A percentile compares a stretch with the other conserved stretches of the same genome.
phyloP scores from a whole-genome alignment of 1,139 yeast species.

The Kodamaea suecica region DNA sequence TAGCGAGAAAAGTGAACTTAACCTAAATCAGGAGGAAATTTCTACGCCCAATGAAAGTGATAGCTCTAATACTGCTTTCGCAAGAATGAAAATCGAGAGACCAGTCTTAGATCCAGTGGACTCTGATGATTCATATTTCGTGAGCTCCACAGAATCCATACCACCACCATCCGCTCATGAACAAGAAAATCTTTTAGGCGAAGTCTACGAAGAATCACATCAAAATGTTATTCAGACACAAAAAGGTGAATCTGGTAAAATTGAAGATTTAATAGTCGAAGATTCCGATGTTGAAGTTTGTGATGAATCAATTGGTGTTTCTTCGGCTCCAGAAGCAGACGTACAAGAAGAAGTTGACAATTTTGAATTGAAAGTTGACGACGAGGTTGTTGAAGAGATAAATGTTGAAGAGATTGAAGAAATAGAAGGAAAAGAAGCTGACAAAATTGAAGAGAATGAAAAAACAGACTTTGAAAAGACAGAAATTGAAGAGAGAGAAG shows the following conservation, averaged over 20 bases:
- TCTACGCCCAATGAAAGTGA: no score
- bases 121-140: background rate
- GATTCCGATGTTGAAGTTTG: background rate
- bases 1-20: no score
- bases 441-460: background rate
- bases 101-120: conserved; percentile 2
- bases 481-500: conserved; percentile 1
- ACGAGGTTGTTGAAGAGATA: background rate
- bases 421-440: conserved; percentile 4
- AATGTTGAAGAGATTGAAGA: conserved; percentile 4
- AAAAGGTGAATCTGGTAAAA: background rate
- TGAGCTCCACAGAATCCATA: no score
- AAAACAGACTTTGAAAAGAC: no score
- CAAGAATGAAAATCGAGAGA: background rate
- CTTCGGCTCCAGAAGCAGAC: conserved; percentile 24
- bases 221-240: no score
- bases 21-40: no score
- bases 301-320: background rate
- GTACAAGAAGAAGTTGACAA: conserved; percentile 17
- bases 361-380: conserved; percentile 4
- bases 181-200: no score
- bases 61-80: background rate
- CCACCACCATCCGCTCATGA: no score
- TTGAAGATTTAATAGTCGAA: background rate
- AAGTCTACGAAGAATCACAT: no score